Conservation (phyloP, 2,329 filamentous ascomycete species). For the Torrubiella hemipterigena region DNA sequence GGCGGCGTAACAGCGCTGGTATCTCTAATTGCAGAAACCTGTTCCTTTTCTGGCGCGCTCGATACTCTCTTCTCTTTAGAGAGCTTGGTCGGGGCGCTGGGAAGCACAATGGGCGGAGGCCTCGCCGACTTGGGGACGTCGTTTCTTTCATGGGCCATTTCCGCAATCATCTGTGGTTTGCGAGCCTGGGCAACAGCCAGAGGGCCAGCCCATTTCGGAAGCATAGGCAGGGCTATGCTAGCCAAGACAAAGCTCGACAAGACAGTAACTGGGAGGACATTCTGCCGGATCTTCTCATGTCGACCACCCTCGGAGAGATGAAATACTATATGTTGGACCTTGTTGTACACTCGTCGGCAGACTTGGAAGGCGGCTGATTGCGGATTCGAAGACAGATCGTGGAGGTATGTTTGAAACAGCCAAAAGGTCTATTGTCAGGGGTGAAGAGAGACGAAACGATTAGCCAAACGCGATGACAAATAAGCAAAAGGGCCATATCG, state of each 20-base stretch:
- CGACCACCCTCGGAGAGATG: conserved; percentile 57
- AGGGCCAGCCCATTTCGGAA: conserved; percentile 69
- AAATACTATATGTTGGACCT: conserved; percentile 80
- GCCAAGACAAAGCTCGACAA: conserved; percentile 71
- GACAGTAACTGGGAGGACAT: conserved; percentile 67
- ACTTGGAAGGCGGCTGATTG: conserved; percentile 70
- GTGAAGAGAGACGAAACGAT: neutral
- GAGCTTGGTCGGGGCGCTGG: conserved; percentile 38
- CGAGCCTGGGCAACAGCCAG: conserved; percentile 72
- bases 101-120: conserved; percentile 53
- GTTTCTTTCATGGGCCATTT: conserved; percentile 22
- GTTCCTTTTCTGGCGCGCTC: conserved; percentile 29
- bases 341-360: conserved; percentile 75
- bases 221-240: conserved; percentile 60
- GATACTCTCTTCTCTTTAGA: conserved; percentile 32
- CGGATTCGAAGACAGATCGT: conserved; percentile 65
- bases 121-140: conserved; percentile 43
- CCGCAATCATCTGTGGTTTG: conserved; percentile 45
- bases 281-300: conserved; percentile 69
- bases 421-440: conserved; percentile 60
- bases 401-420: conserved; percentile 80
- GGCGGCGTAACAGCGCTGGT: conserved; percentile 9
- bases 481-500: neutral
- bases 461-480: neutral
- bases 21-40: neutral